phyloP scores from a whole-genome alignment of 208 protist genomes.

The Leishmania lainsoni region DNA sequence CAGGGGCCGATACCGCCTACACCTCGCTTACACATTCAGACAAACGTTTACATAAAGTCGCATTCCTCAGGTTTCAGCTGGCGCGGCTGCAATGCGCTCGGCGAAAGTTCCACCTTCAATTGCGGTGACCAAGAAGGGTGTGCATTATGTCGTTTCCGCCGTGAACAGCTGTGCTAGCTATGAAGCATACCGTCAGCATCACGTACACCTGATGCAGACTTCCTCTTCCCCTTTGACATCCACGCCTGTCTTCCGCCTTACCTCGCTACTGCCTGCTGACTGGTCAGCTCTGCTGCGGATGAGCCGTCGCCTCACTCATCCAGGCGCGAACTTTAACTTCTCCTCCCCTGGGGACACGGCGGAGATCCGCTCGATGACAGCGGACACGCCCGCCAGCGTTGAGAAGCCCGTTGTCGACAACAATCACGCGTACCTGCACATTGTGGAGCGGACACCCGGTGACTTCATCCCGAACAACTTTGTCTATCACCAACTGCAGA shows the following conservation, averaged over 20 bases:
- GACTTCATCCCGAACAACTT: conserved; percentile 89
- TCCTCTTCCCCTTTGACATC: background rate
- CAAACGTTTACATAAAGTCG: background rate
- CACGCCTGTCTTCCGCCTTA: conserved; percentile 43
- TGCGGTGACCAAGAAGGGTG: conserved; percentile 31
- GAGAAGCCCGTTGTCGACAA: background rate
- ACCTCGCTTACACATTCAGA: background rate
- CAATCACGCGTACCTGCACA: conserved; percentile 71
- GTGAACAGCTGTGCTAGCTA: conserved; percentile 46
- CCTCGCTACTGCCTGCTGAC: conserved; percentile 46
- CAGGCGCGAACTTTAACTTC: conserved; percentile 49
- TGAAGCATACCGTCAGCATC: conserved; percentile 20
- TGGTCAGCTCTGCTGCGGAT: conserved; percentile 50
- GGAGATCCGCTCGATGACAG: background rate
- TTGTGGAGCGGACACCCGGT: conserved; percentile 55
- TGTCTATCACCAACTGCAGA: conserved; percentile 75
- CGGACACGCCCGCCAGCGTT: background rate
- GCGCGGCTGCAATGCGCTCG: conserved; percentile 38
- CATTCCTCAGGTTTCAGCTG: background rate
- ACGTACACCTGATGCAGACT: background rate
- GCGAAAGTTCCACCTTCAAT: conserved; percentile 40
- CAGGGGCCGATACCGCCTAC: background rate
- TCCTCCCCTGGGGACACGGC: conserved; percentile 60
- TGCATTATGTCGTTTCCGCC: conserved; percentile 58
- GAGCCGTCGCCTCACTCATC: conserved; percentile 52